Evolutionary conservation across 805 yeast genomes (phyloP), one percentile per base, ranked within the genome.

Genomic region (Lachancea quebecensis): DNA sequence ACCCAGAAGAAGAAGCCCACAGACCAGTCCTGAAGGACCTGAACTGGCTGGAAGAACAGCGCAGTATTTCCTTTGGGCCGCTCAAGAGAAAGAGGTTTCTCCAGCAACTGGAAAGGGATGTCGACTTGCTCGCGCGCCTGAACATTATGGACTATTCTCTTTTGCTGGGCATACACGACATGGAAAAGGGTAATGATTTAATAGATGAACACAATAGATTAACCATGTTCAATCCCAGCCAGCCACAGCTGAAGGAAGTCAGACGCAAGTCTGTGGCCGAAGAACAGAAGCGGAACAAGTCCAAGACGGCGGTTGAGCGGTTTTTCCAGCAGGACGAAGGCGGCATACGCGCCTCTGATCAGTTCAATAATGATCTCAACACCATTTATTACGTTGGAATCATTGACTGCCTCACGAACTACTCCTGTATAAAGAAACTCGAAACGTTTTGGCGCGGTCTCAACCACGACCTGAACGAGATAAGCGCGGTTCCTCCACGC

Each of bases 61-160:
- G 78, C 48, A 68, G 70, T 28, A 78, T 93, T n/a, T 66, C 75
- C 31, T 77, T 93, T 54, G 96, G 96, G 1, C 90, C 95, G 0
- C 58, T 65, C 9, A 88, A 85, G 56, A 70, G 75, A 33, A 67
- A 70, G 37, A 64, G 71, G 27, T 79, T 93, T 44, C 62, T 85
- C 28, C 65, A 72, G 14, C 99, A 93, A 64, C 69, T 93, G 46
- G 78, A 73, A 39, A 73, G 73, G 29, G 99, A 93, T 61, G 93
- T 88, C 15, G 64, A 69, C 45, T 72, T 93, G 17, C 71, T 93
- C 37, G 74, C 87, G 50, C 73, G 75, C 46, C 69, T 88, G 51
- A 88, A 89, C 55, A 90, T 87, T 31, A 93, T 93, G 99, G 99
- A 93, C 63, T 93, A 95, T 65, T 89, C 97, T 0, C 71, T 93